These are phyloP conservation scores for Metschnikowia proteae DNA, from an alignment of 805 yeast genomes.

Conservation along the genomic window DNA sequence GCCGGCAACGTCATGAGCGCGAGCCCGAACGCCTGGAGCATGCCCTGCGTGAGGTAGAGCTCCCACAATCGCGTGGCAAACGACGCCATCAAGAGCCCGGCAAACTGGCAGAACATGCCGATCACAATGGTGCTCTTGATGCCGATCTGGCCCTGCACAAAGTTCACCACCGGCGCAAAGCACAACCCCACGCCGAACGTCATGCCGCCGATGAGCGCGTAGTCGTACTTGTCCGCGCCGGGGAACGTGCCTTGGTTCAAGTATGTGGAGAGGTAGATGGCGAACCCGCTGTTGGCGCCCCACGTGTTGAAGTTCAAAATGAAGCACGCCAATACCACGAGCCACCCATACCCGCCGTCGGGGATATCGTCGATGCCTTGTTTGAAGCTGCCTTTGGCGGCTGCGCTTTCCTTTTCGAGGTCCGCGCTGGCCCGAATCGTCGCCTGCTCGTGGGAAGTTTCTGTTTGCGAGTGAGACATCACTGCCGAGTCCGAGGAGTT, in stretches of 20 bases:
- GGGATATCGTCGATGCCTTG: slow-evolving; percentile 12
- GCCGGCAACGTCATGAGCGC: slow-evolving; percentile 59
- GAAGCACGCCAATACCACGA: slow-evolving; percentile 48
- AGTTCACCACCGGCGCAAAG: slow-evolving; percentile 52
- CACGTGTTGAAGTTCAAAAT: slow-evolving; percentile 58
- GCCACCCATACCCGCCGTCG: slow-evolving; percentile 73
- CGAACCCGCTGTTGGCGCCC: slow-evolving; percentile 71
- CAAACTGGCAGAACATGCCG: slow-evolving; percentile 51
- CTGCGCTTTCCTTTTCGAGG: background rate
- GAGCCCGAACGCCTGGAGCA: slow-evolving; percentile 54
- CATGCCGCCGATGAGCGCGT: slow-evolving; percentile 65
- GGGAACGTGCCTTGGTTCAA: slow-evolving; percentile 44
- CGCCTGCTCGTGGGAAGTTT: too few species aligned
- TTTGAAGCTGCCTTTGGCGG: background rate
- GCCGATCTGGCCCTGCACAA: slow-evolving; percentile 47
- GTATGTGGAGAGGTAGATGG: slow-evolving; percentile 59
- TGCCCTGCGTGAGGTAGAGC: slow-evolving; percentile 63
- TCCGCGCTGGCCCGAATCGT: background rate
- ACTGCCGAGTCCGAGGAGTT: too few species aligned
- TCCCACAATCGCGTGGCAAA: slow-evolving; percentile 61
- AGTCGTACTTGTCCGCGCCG: slow-evolving; percentile 56
- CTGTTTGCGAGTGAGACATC: too few species aligned
- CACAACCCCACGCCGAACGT: slow-evolving; percentile 59
- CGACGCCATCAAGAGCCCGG: slow-evolving; percentile 57
- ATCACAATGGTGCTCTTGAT: slow-evolving; percentile 42